Evolutionary conservation across 163 green algal genomes (phyloP), one percentile per base, ranked within the genome.

Genomic region (Chlorella variabilis): DNA sequence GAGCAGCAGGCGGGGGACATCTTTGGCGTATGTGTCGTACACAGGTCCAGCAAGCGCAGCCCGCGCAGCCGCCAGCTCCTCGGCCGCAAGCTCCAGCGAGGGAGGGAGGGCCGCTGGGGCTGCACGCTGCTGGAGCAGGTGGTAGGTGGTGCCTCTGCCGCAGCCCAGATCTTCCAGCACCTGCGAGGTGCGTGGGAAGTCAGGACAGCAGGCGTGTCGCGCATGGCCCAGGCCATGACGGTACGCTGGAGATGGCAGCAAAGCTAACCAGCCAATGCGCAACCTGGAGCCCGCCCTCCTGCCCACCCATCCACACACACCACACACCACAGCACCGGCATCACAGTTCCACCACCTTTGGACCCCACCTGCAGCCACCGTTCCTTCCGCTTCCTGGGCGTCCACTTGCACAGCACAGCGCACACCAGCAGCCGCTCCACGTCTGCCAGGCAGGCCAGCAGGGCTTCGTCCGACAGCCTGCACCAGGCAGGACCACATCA

Each of bases 371-470:
- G 61, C 29, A 69, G 61, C 61, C 61, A 69, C 17, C 61, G 61
- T 7, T 69, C 61, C 61, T 41, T 39, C 29, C 29, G n/a, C 29
- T 39, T 17, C 20, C 41, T 69, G 29, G 29, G 61, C 61, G 61
- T 69, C 61, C 61, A 69, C 61, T 69, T 69, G 61, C 61, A 45
- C 61, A 69, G 20, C 61, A 69, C 61, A 25, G 17, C 41, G 61
- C 61, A 69, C 29, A 39, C 7, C 61, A 69, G 29, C 61, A 69
- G 29, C 5, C 31, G 61, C 61, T 69, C 61, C 8, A 41, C 61
- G 20, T 41, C 31, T 7, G 61, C 61, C 29, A 69, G 29, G 61
- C 61, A 45, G 5, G 61, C 29, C 29, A 41, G 9, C 61, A 69
- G 29, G 17, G n/a, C 29, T 7, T 69, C 61, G 41, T 69, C 61